Evolutionary conservation across 805 yeast species (phyloP), one percentile per base, ranked within the genome.

Genomic region (Wickerhamiella brachini): DNA sequence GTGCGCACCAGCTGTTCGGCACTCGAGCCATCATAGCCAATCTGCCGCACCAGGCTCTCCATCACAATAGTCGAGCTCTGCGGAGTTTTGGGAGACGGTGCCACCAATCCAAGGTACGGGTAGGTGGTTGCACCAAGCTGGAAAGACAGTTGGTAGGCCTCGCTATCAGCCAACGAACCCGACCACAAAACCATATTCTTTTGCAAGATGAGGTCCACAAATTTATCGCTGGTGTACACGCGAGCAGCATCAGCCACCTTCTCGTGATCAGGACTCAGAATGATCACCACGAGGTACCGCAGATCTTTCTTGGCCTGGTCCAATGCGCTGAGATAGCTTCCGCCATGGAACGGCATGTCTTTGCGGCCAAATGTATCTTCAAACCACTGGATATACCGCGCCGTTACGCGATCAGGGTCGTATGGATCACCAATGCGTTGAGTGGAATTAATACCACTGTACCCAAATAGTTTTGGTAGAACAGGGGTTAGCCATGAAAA

Each of bases 81-180:
- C 7, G 67, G 62, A 12, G 61, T 60, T 51, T 57, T 60, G 48
- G 80, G 75, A 17, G 86, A 83, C 50, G 87, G 71, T 47, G 87
- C 81, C 10, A 93, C 64, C 12, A 89, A 68, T 0, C 90, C 95
- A 34, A 85, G 64, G 61, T 85, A 83, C n/a, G 98, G 98, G 60
- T 81, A 80, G 56, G 77, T 75, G 20, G 86, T 75, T 42, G 82
- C 81, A 52, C 77, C 76, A 53, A 89, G 74, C 39, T 82, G 79
- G 60, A 83, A 81, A 0, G 95, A 83, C 15, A 87, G 80, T 59
- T 86, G 95, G 61, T 78, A 80, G 1, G 90, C 85, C 64, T 90
- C 97, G 20, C 88, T 78, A 51, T 80, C 79, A n/a, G 76, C 74
- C 22, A 83, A 77, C 61, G 85, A 82, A 8, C 96, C 95, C 43